Evolutionary conservation across 2,329 filamentous ascomycete species (phyloP).

Genomic region (Thielaviopsis populi): DNA sequence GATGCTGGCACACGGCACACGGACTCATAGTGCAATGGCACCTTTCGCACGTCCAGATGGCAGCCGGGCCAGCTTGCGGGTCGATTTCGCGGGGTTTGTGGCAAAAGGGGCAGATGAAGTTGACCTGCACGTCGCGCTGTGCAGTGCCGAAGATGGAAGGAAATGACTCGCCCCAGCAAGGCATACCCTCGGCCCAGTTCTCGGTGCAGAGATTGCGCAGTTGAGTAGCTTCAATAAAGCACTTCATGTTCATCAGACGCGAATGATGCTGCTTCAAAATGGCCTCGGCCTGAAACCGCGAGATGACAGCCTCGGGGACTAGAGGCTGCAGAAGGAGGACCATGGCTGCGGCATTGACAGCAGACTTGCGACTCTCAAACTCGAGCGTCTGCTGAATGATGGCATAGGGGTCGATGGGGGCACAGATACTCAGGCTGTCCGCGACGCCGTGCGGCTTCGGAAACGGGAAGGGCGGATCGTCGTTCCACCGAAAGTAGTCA

Average conservation of each 20-base stretch:
- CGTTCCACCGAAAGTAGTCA: conserved; percentile 44
- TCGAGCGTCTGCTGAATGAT: conserved; percentile 38
- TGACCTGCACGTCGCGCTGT: conserved; percentile 39
- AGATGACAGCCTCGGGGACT: conserved; percentile 39
- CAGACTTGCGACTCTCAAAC: conserved; percentile 41
- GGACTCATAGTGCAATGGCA: conserved; percentile 38
- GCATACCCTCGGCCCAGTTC: conserved; percentile 39
- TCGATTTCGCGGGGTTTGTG: conserved; percentile 41
- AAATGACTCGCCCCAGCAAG: conserved; percentile 41
- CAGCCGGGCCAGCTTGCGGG: conserved; percentile 26
- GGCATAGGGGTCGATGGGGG: conserved; percentile 39
- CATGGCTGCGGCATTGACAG: conserved; percentile 46
- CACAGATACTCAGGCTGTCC: background rate
- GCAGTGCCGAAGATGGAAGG: conserved; percentile 37
- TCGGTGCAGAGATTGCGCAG: conserved; percentile 45
- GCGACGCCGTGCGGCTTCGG: conserved; percentile 20
- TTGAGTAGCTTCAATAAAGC: conserved; percentile 45
- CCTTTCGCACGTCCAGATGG: conserved; percentile 44
- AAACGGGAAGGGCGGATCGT: conserved; percentile 42
- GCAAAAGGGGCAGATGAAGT: conserved; percentile 40
- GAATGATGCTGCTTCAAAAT: conserved; percentile 45
- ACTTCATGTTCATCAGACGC: conserved; percentile 42
- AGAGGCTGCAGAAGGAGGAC: conserved; percentile 44
- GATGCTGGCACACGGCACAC: conserved; percentile 44
- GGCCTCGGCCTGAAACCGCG: conserved; percentile 38